These are phyloP conservation scores for Ulmus americana DNA, from an alignment of 331 rosid genomes.

Conservation along the genomic window DNA sequence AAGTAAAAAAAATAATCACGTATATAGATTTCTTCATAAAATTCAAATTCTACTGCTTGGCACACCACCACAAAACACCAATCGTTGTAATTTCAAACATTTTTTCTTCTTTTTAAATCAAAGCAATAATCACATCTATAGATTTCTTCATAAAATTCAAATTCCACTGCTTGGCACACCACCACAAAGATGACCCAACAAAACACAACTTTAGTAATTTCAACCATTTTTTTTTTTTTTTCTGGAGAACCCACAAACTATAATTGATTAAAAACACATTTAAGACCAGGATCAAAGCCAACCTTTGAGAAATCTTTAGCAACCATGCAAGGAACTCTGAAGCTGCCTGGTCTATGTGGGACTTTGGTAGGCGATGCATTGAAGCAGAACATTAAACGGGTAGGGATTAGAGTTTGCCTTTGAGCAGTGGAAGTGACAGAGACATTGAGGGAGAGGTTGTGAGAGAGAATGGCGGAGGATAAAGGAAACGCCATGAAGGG, in stretches of 20 bases:
- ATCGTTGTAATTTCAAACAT: not conserved
- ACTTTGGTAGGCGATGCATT: slow-evolving; percentile 4
- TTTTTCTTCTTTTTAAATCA: not conserved
- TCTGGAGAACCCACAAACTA: not conserved
- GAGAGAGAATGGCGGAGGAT: slow-evolving; percentile 37
- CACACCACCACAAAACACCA: not conserved
- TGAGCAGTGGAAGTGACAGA: slow-evolving; percentile 12
- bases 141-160: not conserved
- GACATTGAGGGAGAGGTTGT: slow-evolving; percentile 35
- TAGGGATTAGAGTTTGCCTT: slow-evolving; percentile 13
- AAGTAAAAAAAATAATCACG: not conserved
- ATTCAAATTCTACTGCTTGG: not conserved
- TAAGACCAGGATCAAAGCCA: slow-evolving; percentile 13
- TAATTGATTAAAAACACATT: not conserved
- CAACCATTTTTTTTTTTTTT: not conserved
- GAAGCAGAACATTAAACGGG: slow-evolving; percentile 26
- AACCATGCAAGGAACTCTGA: slow-evolving; percentile 31
- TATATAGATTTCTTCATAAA: not conserved
- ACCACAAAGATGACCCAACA: not conserved
- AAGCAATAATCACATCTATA: not conserved
- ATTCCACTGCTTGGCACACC: not conserved
- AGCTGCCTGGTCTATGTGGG: slow-evolving; percentile 24
- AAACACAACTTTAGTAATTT: not conserved
- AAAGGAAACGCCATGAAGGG: slow-evolving; percentile 47
- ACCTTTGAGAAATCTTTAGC: slow-evolving; percentile 27